Evolutionary conservation across 371 early-diverging fungal species (phyloP).

Genomic region (Umbelopsis sp.): DNA sequence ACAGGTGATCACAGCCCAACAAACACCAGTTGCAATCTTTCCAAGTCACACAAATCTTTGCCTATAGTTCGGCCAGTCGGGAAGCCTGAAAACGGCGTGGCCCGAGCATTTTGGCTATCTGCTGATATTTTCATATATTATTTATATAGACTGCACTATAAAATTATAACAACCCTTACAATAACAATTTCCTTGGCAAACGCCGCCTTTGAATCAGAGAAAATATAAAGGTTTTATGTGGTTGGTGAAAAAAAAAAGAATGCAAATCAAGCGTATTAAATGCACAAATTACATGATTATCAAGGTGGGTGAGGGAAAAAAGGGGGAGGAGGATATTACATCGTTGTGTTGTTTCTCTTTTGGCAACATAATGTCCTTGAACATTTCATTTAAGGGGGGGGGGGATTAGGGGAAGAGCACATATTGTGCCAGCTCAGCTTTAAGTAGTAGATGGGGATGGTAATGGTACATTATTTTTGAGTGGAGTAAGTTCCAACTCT

Average conservation of each 20-base stretch:
- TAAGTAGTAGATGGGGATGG: background rate
- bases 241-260: background rate
- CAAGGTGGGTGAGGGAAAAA: background rate
- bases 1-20: background rate
- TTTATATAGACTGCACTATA: background rate
- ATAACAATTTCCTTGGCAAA: background rate
- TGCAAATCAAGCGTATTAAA: constrained; percentile 1
- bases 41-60: background rate
- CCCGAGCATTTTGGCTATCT: background rate
- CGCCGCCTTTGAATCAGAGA: no score
- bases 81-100: background rate
- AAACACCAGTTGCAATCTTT: no score
- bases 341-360: background rate
- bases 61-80: background rate
- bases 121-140: background rate
- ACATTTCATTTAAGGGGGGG: background rate
- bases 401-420: background rate
- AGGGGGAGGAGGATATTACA: constrained; percentile 3
- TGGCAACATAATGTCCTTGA: background rate
- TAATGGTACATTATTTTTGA: background rate
- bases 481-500: background rate
- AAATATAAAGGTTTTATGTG: background rate
- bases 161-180: background rate
- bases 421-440: background rate
- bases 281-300: constrained; percentile 4